phyloP scores from a whole-genome alignment of 2,329 filamentous ascomycete genomes.

The Aspergillus eucalypticola region DNA sequence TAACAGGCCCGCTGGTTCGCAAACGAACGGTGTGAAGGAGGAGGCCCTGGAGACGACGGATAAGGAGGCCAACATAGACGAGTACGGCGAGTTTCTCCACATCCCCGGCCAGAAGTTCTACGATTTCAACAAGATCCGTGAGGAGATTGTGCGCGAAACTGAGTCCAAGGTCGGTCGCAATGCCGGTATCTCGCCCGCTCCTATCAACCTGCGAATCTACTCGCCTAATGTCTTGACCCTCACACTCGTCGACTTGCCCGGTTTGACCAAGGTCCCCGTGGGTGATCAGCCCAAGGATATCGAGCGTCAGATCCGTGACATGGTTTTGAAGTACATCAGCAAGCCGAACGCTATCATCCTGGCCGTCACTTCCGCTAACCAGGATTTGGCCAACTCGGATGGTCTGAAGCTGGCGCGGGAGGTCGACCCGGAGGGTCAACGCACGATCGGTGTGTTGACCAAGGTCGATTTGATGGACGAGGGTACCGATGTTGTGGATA shows the following conservation, averaged over 20 bases:
- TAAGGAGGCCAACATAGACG: conserved; percentile 85
- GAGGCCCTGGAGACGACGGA: conserved; percentile 69
- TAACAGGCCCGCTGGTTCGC: conserved; percentile 72
- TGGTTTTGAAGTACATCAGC: conserved; percentile 98
- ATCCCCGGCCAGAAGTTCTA: conserved; percentile 96
- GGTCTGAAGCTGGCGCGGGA: conserved; percentile 94
- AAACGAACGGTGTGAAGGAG: conserved; percentile 70
- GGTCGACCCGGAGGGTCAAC: conserved; percentile 94
- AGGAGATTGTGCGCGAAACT: conserved; percentile 95
- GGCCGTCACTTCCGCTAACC: conserved; percentile 93
- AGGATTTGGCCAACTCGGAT: conserved; percentile 97
- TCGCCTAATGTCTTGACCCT: conserved; percentile 97
- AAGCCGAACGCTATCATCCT: conserved; percentile 98
- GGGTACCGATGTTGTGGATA: conserved; percentile 96
- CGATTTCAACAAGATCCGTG: conserved; percentile 97
- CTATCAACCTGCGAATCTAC: conserved; percentile 98
- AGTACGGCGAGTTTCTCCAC: conserved; percentile 99
- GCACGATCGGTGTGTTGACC: conserved; percentile 96
- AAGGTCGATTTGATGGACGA: conserved; percentile 99
- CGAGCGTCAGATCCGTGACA: conserved; percentile 92
- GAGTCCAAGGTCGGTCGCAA: conserved; percentile 96
- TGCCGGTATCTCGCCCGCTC: conserved; percentile 91
- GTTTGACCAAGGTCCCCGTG: conserved; percentile 93
- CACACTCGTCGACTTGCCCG: conserved; percentile 93
- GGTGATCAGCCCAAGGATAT: conserved; percentile 97